Evolutionary conservation across 2,329 filamentous ascomycete genomes (phyloP).

Genomic region (Parastagonospora avenae): DNA sequence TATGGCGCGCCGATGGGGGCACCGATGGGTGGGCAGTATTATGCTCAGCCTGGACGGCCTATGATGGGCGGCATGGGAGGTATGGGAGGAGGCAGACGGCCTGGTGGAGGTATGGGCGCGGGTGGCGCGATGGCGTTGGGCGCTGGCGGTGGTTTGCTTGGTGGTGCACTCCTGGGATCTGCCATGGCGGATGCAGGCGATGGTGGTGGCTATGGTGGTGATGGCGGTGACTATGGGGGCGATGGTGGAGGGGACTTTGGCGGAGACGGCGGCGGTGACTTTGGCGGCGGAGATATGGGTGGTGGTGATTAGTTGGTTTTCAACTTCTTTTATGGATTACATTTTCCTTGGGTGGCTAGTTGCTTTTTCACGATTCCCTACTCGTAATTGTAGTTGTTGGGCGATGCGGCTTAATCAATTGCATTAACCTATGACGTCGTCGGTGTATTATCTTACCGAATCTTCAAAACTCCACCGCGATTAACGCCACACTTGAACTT

Average conservation of each 20-base stretch:
- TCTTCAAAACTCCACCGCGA: constrained; percentile 13
- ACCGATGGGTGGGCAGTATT: constrained; percentile 30
- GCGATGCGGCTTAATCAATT: neutral
- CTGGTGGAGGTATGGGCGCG: constrained; percentile 64
- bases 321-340: neutral
- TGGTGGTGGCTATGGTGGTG: constrained; percentile 27
- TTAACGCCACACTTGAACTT: constrained; percentile 18
- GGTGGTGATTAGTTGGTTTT: neutral
- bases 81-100: constrained; percentile 31
- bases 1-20: constrained; percentile 26
- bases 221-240: constrained; percentile 22
- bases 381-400: neutral
- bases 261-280: constrained; percentile 34
- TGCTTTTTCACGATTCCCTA: neutral
- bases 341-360: neutral
- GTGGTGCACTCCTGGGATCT: constrained; percentile 73
- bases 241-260: constrained; percentile 32
- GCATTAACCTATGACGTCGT: constrained; percentile 24
- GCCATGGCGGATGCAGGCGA: constrained; percentile 59
- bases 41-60: constrained; percentile 43
- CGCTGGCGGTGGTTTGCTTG: constrained; percentile 79
- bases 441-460: constrained; percentile 17
- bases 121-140: constrained; percentile 77
- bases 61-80: constrained; percentile 41
- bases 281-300: constrained; percentile 30